Evolutionary conservation across 2,329 filamentous ascomycete genomes (phyloP).

Genomic region (Colletotrichum spinosum): DNA sequence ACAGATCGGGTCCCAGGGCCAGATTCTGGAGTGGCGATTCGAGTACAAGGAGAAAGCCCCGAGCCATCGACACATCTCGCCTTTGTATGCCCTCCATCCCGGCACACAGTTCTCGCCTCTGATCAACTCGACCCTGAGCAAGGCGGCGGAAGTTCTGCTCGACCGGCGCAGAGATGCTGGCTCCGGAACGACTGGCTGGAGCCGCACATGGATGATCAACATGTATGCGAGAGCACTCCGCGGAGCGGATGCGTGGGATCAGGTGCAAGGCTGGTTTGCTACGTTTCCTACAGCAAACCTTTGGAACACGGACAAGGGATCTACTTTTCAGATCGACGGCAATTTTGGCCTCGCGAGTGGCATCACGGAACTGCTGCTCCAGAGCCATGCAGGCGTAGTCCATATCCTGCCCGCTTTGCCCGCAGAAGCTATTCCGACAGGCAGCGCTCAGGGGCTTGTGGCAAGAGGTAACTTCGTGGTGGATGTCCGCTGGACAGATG

Average conservation of each 20-base stretch:
- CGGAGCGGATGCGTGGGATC: slow-evolving; percentile 44
- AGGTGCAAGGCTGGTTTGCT: slow-evolving; percentile 49
- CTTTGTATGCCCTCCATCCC: slow-evolving; percentile 57
- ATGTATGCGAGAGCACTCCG: slow-evolving; percentile 12
- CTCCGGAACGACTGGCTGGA: slow-evolving; percentile 35
- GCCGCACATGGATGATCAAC: slow-evolving; percentile 13
- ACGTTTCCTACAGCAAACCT: slow-evolving; percentile 54
- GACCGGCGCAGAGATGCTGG: slow-evolving; percentile 24
- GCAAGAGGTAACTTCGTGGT: slow-evolving; percentile 13
- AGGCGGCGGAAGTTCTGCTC: slow-evolving; percentile 20
- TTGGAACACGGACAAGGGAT: slow-evolving; percentile 45
- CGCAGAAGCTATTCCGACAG: slow-evolving; percentile 2
- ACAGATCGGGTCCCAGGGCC: slow-evolving; percentile 20
- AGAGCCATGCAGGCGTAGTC: slow-evolving; percentile 47
- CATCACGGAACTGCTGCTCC: slow-evolving; percentile 57
- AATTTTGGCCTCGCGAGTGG: slow-evolving; percentile 59
- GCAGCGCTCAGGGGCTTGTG: neutral
- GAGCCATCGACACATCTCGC: slow-evolving; percentile 62
- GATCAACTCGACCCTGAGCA: slow-evolving; percentile 46
- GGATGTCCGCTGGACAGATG: slow-evolving; percentile 10
- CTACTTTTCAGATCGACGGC: slow-evolving; percentile 60
- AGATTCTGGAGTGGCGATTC: slow-evolving; percentile 28
- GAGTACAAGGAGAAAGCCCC: slow-evolving; percentile 55
- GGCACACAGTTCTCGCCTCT: slow-evolving; percentile 44
- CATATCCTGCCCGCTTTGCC: slow-evolving; percentile 42